Evolutionary conservation across 2,329 filamentous ascomycete genomes (phyloP).

Genomic region (Cladosporium sp.): DNA sequence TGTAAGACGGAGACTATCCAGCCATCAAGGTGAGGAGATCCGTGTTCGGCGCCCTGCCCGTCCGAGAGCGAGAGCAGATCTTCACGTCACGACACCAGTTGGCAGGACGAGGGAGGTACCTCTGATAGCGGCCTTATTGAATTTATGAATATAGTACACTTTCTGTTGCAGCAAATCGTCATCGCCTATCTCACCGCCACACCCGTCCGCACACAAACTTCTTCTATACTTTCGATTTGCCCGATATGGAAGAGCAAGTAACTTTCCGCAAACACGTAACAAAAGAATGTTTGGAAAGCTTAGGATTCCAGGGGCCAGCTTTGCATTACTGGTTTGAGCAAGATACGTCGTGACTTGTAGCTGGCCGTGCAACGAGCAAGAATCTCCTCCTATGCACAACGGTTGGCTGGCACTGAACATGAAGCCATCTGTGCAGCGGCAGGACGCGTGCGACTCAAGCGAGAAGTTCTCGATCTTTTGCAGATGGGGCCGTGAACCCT

Average conservation of each 20-base stretch:
- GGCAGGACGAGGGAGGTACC: not conserved
- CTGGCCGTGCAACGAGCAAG: not conserved
- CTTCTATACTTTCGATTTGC: not conserved
- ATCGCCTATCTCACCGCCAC: not conserved
- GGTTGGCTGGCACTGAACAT: not conserved
- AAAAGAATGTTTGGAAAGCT: too few species aligned
- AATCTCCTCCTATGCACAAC: constrained; percentile 10
- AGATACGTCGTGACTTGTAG: not conserved
- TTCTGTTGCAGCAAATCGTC: not conserved
- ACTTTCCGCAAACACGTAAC: not conserved
- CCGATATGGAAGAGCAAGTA: not conserved
- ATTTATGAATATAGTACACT: too few species aligned
- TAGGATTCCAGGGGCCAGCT: too few species aligned
- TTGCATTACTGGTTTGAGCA: not conserved
- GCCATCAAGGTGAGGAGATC: not conserved
- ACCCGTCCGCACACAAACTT: not conserved
- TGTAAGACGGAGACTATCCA: not conserved
- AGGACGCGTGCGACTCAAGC: constrained; percentile 2
- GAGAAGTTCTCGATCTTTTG: constrained; percentile 10
- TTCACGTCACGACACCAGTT: too few species aligned
- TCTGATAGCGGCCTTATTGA: too few species aligned
- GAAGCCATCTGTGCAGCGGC: constrained; percentile 7
- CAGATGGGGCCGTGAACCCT: constrained; percentile 4
- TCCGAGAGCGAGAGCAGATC: not conserved
- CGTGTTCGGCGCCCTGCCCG: not conserved